phyloP scores from a whole-genome alignment of 2,329 filamentous ascomycete genomes.

The Cladorrhinum sp. region DNA sequence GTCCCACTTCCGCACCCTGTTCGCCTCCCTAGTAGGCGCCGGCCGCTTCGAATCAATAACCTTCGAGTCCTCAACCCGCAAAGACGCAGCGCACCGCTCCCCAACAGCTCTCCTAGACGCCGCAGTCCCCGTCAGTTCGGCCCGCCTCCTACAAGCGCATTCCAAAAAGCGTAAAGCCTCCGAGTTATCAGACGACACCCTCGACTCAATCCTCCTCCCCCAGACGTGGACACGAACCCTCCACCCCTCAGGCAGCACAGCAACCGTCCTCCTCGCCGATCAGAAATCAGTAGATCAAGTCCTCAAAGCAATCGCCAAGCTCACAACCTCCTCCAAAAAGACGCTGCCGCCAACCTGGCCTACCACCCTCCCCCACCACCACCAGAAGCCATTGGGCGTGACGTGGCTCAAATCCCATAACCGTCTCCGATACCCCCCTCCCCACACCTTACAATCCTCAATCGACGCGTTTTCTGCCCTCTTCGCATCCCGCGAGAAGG shows the following conservation, averaged over 20 bases:
- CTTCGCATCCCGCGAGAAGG: constrained; percentile 71
- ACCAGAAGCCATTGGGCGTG: constrained; percentile 56
- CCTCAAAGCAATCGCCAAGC: constrained; percentile 69
- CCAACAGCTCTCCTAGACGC: constrained; percentile 31
- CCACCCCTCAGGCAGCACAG: constrained; percentile 71
- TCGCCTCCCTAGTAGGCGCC: constrained; percentile 69
- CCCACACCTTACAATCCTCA: constrained; percentile 61
- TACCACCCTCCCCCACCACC: constrained; percentile 57
- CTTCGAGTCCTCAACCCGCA: constrained; percentile 60
- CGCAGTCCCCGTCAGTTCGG: constrained; percentile 45
- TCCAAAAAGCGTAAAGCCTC: constrained; percentile 52
- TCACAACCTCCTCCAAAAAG: constrained; percentile 55
- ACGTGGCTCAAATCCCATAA: constrained; percentile 64
- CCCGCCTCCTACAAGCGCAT: constrained; percentile 36
- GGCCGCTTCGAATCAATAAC: constrained; percentile 74
- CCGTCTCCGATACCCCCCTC: constrained; percentile 67
- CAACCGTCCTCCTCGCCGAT: constrained; percentile 81
- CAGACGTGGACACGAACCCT: constrained; percentile 70
- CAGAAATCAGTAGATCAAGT: constrained; percentile 71
- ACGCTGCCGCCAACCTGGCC: constrained; percentile 60
- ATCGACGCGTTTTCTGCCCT: constrained; percentile 83
- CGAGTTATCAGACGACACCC: constrained; percentile 57
- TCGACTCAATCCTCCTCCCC: constrained; percentile 62
- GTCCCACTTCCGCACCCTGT: constrained; percentile 70
- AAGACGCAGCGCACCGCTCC: constrained; percentile 26